A percentile compares a stretch with the other conserved stretches of the same genome.
These are phyloP conservation scores for Albugo laibachii DNA, from an alignment of 352 stramenopile species.

Conservation along the genomic window DNA sequence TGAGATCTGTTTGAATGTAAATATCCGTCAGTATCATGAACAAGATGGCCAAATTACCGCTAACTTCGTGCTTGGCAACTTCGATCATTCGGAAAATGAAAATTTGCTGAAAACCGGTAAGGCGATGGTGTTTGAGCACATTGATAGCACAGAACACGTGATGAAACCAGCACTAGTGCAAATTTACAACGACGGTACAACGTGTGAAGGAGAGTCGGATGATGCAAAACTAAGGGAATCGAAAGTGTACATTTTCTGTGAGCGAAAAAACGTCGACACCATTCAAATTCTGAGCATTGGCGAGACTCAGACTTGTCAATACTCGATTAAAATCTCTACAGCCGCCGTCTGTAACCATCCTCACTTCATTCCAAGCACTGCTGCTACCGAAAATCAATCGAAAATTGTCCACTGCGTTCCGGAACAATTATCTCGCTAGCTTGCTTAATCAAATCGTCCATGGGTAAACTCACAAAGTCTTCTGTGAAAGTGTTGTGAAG, in stretches of 20 bases:
- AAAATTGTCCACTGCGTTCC: slow-evolving; percentile 62
- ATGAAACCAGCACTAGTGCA: slow-evolving; percentile 44
- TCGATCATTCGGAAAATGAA: slow-evolving; percentile 24
- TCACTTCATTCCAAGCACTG: slow-evolving; percentile 57
- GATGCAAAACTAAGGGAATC: slow-evolving; percentile 29
- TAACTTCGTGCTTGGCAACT: slow-evolving; percentile 47
- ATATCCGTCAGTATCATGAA: slow-evolving; percentile 55
- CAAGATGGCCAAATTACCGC: slow-evolving; percentile 41
- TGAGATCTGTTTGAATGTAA: slow-evolving; percentile 57
- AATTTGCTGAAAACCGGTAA: slow-evolving; percentile 21
- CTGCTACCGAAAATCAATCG: slow-evolving; percentile 22
- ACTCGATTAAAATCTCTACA: slow-evolving; percentile 62
- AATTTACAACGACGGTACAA: slow-evolving; percentile 40
- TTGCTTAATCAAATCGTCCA: too few species aligned
- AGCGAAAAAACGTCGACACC: slow-evolving; percentile 21
- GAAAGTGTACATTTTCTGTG: slow-evolving; percentile 61
- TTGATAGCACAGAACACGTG: slow-evolving; percentile 62
- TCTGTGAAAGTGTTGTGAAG: too few species aligned
- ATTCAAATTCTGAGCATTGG: slow-evolving; percentile 60
- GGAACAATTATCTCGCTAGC: neutral
- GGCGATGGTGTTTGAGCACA: slow-evolving; percentile 41
- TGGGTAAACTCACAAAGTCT: too few species aligned
- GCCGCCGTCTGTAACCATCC: slow-evolving; percentile 58
- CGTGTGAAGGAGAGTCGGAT: slow-evolving; percentile 47
- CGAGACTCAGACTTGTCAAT: slow-evolving; percentile 66